These are phyloP conservation scores for Fraxinus paxiana DNA, from an alignment of 305 asterid genomes.

Conservation along the genomic window DNA sequence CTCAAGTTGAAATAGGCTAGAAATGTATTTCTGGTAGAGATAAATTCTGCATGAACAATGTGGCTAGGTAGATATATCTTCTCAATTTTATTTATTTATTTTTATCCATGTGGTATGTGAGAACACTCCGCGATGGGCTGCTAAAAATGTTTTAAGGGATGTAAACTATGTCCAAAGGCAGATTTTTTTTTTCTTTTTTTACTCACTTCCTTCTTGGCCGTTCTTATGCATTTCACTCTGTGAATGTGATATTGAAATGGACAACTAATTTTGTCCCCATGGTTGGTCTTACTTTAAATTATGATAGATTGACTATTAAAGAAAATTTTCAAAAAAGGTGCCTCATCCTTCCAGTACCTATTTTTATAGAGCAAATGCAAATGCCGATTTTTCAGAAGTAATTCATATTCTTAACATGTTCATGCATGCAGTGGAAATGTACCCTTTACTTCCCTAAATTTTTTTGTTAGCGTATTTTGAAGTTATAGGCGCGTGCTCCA, in stretches of 20 bases:
- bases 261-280: neutral
- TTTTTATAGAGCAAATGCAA: neutral
- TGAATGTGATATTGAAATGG: neutral
- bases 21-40: neutral
- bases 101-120: neutral
- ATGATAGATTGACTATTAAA: neutral
- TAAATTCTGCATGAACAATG: neutral
- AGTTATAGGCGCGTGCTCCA: neutral
- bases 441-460: neutral
- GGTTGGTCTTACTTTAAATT: neutral
- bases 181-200: neutral
- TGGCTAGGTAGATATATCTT: neutral
- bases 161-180: neutral
- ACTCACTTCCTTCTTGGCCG: neutral
- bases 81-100: neutral
- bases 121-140: neutral
- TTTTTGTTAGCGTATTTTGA: neutral
- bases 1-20: neutral
- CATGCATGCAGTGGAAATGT: neutral
- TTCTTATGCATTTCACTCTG: neutral
- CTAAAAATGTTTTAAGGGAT: neutral
- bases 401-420: neutral
- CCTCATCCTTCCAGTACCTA: neutral
- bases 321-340: neutral
- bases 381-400: neutral